These are phyloP conservation scores for Candida sp. DNA, from an alignment of 1,139 yeast species.

Conservation along the genomic window DNA sequence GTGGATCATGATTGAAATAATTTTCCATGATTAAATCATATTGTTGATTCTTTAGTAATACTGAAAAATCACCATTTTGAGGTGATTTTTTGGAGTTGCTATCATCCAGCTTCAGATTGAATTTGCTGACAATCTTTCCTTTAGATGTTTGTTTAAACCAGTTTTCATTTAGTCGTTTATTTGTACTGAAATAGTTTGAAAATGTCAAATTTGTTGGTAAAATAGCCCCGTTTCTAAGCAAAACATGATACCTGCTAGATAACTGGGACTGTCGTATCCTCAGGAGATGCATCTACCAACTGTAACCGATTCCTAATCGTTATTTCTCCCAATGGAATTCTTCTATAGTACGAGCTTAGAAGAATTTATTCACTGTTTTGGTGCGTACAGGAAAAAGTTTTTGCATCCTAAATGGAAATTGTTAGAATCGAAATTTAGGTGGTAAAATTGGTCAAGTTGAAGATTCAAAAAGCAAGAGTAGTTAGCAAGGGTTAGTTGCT, in stretches of 20 bases:
- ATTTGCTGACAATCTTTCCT: background rate
- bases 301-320: too few relatives aligned
- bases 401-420: too few relatives aligned
- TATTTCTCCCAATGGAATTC: too few relatives aligned
- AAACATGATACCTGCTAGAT: background rate
- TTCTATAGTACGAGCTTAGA: too few relatives aligned
- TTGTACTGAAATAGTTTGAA: background rate
- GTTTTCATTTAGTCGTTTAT: background rate
- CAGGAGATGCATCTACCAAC: background rate
- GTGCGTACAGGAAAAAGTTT: too few relatives aligned
- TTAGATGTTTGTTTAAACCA: slow-evolving; percentile 1
- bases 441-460: too few relatives aligned
- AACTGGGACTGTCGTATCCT: background rate
- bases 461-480: too few relatives aligned
- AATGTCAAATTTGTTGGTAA: background rate
- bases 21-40: slow-evolving; percentile 1
- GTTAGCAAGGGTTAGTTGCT: too few relatives aligned
- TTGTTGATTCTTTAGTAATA: background rate
- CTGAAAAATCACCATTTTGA: background rate
- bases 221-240: background rate
- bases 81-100: too few relatives aligned
- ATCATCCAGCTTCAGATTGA: too few relatives aligned
- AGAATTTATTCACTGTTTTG: too few relatives aligned
- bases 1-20: slow-evolving; percentile 2
- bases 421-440: too few relatives aligned